These are phyloP conservation scores for Rhizopus sp. DNA, from an alignment of 371 early-diverging fungal genomes.

Conservation along the genomic window DNA sequence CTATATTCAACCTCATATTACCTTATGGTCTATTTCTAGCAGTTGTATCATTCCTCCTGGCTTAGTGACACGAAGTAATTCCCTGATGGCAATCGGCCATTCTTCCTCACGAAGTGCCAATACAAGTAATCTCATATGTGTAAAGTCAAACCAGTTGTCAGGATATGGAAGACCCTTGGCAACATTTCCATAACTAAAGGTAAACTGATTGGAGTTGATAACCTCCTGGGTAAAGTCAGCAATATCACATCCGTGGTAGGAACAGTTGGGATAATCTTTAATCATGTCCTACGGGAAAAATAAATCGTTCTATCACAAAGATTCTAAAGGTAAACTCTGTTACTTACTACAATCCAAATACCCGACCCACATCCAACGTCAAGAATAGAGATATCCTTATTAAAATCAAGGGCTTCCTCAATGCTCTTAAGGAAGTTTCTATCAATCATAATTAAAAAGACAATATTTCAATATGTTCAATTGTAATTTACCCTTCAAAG, in stretches of 20 bases:
- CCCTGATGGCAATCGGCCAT: constrained; percentile 11
- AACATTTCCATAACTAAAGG: constrained; percentile 29
- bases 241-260: constrained; percentile 37
- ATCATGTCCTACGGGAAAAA: constrained; percentile 27
- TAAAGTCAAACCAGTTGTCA: constrained; percentile 27
- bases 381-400: no score
- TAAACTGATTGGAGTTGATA: constrained; percentile 26
- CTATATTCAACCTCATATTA: constrained; percentile 12
- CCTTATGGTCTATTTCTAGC: constrained; percentile 20
- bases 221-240: not conserved
- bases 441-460: no score
- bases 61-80: constrained; percentile 15
- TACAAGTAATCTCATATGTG: constrained; percentile 9
- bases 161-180: constrained; percentile 31
- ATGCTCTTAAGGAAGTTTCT: no score
- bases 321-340: no score
- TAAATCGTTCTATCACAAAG: no score
- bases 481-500: no score
- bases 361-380: no score
- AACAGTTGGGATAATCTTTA: constrained; percentile 36
- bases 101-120: constrained; percentile 10
- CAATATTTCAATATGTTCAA: no score
- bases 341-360: no score
- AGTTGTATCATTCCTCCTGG: constrained; percentile 27
- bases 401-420: no score